Conservation (phyloP, 2,329 filamentous ascomycete species). For the Phialophora chinensis region DNA sequence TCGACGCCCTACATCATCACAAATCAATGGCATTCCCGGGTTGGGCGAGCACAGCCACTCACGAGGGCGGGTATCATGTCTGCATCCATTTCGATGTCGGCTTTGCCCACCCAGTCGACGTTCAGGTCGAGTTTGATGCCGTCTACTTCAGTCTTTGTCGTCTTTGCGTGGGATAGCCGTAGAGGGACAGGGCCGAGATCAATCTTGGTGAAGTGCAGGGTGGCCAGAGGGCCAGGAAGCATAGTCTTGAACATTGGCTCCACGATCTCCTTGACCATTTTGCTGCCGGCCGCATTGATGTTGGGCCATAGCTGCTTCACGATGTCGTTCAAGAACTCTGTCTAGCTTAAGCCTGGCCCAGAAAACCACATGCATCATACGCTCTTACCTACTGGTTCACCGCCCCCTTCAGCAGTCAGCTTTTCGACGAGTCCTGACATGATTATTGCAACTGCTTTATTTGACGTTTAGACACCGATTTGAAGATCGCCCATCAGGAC, state of each 20-base stretch:
- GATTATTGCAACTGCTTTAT: constrained; percentile 19
- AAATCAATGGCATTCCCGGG: constrained; percentile 22
- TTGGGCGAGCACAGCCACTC: constrained; percentile 21
- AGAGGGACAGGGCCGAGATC: constrained; percentile 34
- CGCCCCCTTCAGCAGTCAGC: constrained; percentile 33
- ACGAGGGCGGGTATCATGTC: constrained; percentile 34
- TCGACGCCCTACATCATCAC: constrained; percentile 29
- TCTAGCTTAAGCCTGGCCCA: constrained; percentile 23
- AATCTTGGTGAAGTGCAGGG: constrained; percentile 35
- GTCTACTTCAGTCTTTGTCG: constrained; percentile 32
- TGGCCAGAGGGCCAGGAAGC: constrained; percentile 33
- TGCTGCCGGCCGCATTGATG: constrained; percentile 34
- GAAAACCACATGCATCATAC: constrained; percentile 16
- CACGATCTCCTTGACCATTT: constrained; percentile 37
- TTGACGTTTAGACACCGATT: constrained; percentile 11
- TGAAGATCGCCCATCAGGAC: not conserved
- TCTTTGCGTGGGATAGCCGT: constrained; percentile 34
- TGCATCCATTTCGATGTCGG: constrained; percentile 35
- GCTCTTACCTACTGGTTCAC: constrained; percentile 33
- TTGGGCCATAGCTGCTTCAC: constrained; percentile 35
- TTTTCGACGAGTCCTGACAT: constrained; percentile 33
- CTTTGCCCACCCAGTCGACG: constrained; percentile 35
- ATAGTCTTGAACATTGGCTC: constrained; percentile 37
- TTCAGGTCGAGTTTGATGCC: constrained; percentile 36
- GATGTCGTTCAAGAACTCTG: constrained; percentile 36